Percentiles rank a stretch among this genome's conserved stretches.
These are phyloP conservation scores for Saccharomycopsis schoenii DNA, from an alignment of 805 yeast genomes.

Conservation along the genomic window DNA sequence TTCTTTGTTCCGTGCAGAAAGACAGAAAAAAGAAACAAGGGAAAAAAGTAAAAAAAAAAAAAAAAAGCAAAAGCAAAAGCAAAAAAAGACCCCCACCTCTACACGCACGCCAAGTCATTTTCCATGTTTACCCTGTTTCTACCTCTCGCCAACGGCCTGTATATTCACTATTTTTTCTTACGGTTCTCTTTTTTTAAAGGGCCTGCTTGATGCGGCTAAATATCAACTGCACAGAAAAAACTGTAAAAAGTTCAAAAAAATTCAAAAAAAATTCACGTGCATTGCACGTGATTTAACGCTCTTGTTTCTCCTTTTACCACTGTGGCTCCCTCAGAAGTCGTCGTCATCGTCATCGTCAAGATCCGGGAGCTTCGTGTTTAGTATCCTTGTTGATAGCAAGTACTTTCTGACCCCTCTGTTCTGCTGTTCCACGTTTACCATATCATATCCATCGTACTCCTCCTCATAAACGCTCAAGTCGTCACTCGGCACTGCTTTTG, in stretches of 20 bases:
- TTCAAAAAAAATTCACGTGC: not conserved
- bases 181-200: no score
- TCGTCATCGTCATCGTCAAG: slow-evolving; percentile 13
- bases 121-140: no score
- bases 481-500: not conserved
- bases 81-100: no score
- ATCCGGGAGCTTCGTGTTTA: slow-evolving; percentile 7
- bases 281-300: not conserved
- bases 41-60: no score
- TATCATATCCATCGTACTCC: not conserved
- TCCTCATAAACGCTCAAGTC: not conserved
- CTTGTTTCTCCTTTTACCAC: not conserved
- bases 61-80: no score
- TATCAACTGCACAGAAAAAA: no score
- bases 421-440: not conserved
- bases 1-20: not conserved
- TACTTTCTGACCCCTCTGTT: slow-evolving; percentile 1
- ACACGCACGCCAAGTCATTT: no score
- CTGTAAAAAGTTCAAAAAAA: not conserved
- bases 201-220: no score
- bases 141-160: no score
- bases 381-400: slow-evolving; percentile 10
- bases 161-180: no score
- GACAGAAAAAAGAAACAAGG: not conserved
- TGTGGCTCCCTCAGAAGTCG: no score